A percentile compares a stretch with the other conserved stretches of the same genome.
Conservation (phyloP, 2,329 filamentous ascomycete species). For the Emmonsia crescens region DNA sequence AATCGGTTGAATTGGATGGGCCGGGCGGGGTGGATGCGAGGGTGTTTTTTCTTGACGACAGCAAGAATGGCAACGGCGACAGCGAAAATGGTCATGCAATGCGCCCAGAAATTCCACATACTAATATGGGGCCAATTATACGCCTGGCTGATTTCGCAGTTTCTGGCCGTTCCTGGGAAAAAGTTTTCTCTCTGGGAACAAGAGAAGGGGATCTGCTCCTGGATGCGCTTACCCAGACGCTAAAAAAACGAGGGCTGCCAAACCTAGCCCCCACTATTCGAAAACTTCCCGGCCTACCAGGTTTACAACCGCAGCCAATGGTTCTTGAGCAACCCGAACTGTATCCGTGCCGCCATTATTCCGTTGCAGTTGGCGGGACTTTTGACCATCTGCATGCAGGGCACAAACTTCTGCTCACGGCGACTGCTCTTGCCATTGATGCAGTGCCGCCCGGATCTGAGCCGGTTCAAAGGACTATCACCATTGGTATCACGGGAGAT, state of each 20-base stretch:
- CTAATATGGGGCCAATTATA: constrained; percentile 16
- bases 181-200: constrained; percentile 54
- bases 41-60: constrained; percentile 60
- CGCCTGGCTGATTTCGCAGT: constrained; percentile 45
- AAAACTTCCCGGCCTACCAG: constrained; percentile 6
- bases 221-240: constrained; percentile 23
- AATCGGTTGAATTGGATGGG: constrained; percentile 52
- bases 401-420: constrained; percentile 93
- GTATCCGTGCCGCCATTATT: constrained; percentile 36
- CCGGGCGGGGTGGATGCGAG: constrained; percentile 65
- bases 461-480: constrained; percentile 42
- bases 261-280: background rate
- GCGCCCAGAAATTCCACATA: background rate
- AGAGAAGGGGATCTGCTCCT: constrained; percentile 54
- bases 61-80: constrained; percentile 10
- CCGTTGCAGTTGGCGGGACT: constrained; percentile 78
- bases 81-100: constrained; percentile 5
- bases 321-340: background rate
- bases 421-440: constrained; percentile 61
- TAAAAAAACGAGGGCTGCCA: background rate
- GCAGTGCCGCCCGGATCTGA: constrained; percentile 31
- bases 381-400: constrained; percentile 94
- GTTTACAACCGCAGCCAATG: background rate
- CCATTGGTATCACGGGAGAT: constrained; percentile 82
- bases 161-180: constrained; percentile 50